A percentile compares a stretch with the other conserved stretches of the same genome.
These are phyloP conservation scores for Phytophthora tentaculata DNA, from an alignment of 352 stramenopile species.

Conservation along the genomic window DNA sequence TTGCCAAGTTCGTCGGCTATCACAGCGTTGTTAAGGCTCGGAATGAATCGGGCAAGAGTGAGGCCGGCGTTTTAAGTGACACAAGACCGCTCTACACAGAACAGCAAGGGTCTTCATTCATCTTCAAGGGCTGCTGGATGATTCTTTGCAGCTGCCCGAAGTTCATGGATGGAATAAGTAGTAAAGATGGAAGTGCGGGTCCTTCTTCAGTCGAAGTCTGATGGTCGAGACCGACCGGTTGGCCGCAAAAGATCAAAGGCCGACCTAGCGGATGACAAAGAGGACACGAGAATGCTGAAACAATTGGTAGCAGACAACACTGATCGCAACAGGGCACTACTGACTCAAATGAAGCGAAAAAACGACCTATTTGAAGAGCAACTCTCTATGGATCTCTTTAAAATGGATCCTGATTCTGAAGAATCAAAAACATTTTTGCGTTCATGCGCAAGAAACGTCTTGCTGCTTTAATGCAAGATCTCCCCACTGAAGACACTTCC, in stretches of 20 bases:
- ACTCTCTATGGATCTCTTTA: background rate
- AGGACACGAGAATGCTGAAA: background rate
- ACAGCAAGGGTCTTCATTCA: background rate
- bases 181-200: background rate
- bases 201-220: too few relatives aligned
- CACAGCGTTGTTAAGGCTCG: background rate
- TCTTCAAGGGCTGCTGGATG: background rate
- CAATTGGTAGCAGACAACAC: background rate
- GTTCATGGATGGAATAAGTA: background rate
- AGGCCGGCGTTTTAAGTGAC: background rate
- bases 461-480: background rate
- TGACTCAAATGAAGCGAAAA: background rate
- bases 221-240: too few relatives aligned
- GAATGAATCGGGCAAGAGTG: constrained; percentile 4
- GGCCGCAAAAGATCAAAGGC: background rate
- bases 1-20: constrained; percentile 6
- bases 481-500: background rate
- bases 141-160: background rate
- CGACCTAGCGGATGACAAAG: background rate
- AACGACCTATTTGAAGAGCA: background rate
- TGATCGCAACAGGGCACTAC: background rate
- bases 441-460: background rate
- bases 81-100: background rate
- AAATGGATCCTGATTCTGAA: background rate
- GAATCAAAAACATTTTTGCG: background rate